Evolutionary conservation across 208 protist genomes (phyloP).

Genomic region (Wallacemonas sp.): DNA sequence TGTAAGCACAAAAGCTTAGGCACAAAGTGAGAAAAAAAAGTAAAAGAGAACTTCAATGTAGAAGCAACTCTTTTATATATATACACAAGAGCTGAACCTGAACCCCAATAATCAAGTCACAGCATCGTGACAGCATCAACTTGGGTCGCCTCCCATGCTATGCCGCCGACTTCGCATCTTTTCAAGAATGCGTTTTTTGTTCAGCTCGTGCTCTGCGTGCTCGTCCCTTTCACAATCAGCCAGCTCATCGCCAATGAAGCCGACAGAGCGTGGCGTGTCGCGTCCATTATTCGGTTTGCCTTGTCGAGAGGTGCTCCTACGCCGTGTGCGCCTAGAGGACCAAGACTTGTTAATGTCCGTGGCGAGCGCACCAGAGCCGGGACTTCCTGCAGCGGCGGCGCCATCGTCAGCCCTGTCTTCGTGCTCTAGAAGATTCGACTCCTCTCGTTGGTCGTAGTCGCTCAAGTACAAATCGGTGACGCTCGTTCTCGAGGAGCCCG

Average conservation of each 20-base stretch:
- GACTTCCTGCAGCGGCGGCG: background rate
- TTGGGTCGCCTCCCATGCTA: no score
- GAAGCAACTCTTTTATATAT: no score
- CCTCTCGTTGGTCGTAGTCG: background rate
- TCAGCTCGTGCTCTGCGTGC: background rate
- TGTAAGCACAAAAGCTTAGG: no score
- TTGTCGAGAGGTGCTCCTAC: background rate
- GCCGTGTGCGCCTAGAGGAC: background rate
- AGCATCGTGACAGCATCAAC: no score
- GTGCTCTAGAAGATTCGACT: background rate
- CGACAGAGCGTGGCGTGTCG: background rate
- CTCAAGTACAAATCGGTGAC: background rate
- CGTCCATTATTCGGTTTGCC: background rate
- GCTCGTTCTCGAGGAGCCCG: background rate
- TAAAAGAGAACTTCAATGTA: no score
- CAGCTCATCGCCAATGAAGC: constrained; percentile 1
- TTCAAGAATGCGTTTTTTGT: background rate
- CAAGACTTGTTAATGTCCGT: background rate
- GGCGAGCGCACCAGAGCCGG: background rate
- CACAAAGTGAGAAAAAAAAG: no score
- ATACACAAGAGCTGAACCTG: no score
- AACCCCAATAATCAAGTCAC: no score
- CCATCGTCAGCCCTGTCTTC: background rate
- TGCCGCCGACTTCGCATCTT: background rate
- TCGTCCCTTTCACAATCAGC: background rate